Base-by-base conservation (phyloP, 768 basidiomycete species). In the Xanthoconium purpureum region DNA sequence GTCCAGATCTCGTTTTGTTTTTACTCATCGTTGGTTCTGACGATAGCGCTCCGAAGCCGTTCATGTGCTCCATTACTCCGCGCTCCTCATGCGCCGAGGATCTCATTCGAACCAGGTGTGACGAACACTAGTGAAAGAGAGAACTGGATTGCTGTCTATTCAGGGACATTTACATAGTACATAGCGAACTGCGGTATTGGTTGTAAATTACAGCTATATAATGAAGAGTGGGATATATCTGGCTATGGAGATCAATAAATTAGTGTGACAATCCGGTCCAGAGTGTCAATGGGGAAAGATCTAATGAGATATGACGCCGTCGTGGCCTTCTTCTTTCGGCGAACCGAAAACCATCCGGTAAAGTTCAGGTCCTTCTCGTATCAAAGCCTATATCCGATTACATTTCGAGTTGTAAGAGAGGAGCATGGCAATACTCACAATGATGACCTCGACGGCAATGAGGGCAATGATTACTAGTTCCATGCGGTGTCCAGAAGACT, bases 391-490 rank as follows among this genome's bases (percentile, higher is more conserved):
- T 24, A 50, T 48, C 14, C 33, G 15, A 24, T 45, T 47, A 56
- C n/a, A 47, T 33, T 54, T 45, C 55, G 29, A 36, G 20, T 17
- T 8, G 20, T 15, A 8, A 30, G 47, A 3, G 3, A 38, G 18
- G 24, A 42, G 5, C 5, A 1, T 36, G 17, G 18, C 8, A 44
- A 30, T 35, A 75, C 85, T 68, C 65, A 94, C 94, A 48, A 97
- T 89, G 63, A 93, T 78, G n/a, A 94, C 93, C 71, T 96, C 94
- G 12, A 97, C 92, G 0, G 94, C 91, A 65, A 98, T 97, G 47
- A 98, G 86, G 2, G 84, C 80, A 61, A 98, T 98, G 68, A 98
- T 98, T 59, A 98, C 89, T 6, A 96, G 77, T 73, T 98, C 96
- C 89, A 98, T 94, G 3, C 89, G 85, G 66, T 97, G 92, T 3